Conservation (phyloP, 352 stramenopile species). For the Globisporangium splendens region DNA sequence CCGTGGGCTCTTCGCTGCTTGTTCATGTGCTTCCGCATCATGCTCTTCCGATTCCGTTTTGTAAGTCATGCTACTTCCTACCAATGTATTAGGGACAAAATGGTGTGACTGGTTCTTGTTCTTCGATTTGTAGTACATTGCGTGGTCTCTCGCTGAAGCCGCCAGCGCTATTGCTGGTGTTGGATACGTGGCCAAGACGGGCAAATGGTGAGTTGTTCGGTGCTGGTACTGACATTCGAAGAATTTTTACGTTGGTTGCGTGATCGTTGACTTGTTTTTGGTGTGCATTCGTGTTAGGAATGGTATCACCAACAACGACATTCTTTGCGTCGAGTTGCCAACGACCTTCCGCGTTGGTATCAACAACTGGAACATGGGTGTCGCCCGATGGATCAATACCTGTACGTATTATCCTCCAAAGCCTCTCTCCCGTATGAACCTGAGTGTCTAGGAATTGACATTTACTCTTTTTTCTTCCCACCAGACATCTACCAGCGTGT, state of each 20-base stretch:
- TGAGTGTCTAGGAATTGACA: not conserved
- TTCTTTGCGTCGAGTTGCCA: conserved; percentile 79
- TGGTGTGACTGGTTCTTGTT: not conserved
- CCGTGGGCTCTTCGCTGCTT: conserved; percentile 62
- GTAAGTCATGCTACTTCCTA: conserved; percentile 35
- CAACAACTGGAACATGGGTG: conserved; percentile 89
- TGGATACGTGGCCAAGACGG: conserved; percentile 72
- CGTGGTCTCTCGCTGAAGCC: conserved; percentile 79
- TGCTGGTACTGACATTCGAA: not conserved
- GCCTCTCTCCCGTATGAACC: not conserved
- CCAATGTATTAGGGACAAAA: not conserved
- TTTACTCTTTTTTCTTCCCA: not conserved
- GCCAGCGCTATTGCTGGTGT: conserved; percentile 71
- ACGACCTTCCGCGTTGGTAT: conserved; percentile 83
- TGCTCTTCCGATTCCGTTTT: conserved; percentile 84
- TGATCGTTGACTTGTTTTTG: not conserved
- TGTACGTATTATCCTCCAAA: conserved; percentile 33
- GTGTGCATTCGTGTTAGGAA: conserved; percentile 35
- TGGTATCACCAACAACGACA: conserved; percentile 84
- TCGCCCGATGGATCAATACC: conserved; percentile 84
- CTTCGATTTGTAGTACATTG: conserved; percentile 60
- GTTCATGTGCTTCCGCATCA: conserved; percentile 66
- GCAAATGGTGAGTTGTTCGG: conserved; percentile 49
- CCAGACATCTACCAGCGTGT: conserved; percentile 86
- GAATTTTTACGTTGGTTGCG: not conserved